A percentile compares a stretch with the other conserved stretches of the same genome.
Conservation (phyloP, 1,139 yeast species). For the Geotrichum fermentans region DNA sequence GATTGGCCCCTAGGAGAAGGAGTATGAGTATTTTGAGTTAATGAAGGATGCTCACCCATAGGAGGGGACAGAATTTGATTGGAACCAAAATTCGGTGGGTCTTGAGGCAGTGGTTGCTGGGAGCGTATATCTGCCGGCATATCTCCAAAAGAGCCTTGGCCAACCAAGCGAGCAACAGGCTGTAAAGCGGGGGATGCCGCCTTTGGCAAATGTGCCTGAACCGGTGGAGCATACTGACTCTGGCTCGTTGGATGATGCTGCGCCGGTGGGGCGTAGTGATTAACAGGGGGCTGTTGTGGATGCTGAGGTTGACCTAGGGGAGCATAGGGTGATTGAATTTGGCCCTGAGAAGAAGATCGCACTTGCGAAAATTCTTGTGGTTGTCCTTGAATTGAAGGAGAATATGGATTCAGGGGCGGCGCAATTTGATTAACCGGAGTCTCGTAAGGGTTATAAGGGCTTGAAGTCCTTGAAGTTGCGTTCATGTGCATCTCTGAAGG, state of each 20-base stretch:
- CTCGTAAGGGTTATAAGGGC: constrained; percentile 13
- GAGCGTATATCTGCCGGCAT: constrained; percentile 20
- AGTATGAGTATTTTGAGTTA: not conserved
- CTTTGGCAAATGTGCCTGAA: not conserved
- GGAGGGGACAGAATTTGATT: not conserved
- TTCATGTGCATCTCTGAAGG: not conserved
- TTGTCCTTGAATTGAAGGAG: constrained; percentile 2
- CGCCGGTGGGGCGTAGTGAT: constrained; percentile 1
- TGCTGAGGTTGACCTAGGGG: not conserved
- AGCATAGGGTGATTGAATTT: too few relatives aligned
- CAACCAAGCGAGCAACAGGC: constrained; percentile 7
- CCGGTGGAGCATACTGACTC: not conserved
- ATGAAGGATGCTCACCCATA: not conserved
- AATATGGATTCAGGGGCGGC: constrained; percentile 11
- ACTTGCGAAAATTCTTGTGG: not conserved
- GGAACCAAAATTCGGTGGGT: not conserved
- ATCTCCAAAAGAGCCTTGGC: constrained; percentile 22
- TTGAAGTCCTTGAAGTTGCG: constrained; percentile 6
- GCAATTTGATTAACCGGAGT: not conserved
- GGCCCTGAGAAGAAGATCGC: constrained; percentile 8
- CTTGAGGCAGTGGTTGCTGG: not conserved
- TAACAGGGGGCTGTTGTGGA: not conserved
- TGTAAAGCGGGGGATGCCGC: not conserved
- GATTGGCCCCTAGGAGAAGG: not conserved
- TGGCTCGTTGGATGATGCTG: not conserved